Percentiles rank a stretch among this genome's conserved stretches.
phyloP scores from a whole-genome alignment of 1,139 yeast species.

The Taphrina deformans region DNA sequence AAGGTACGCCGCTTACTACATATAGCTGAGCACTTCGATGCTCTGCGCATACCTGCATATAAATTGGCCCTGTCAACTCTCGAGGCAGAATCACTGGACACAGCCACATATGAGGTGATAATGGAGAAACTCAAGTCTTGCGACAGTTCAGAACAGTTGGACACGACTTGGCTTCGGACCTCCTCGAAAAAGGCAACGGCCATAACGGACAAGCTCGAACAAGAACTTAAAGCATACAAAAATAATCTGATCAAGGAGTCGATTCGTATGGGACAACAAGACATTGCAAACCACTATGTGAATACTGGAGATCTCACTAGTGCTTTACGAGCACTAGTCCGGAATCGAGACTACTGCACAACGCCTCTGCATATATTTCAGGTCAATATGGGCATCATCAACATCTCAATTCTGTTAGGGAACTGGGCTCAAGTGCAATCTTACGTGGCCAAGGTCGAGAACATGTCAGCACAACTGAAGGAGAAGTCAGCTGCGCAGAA shows the following conservation, averaged over 20 bases:
- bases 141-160: constrained; percentile 16
- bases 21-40: constrained; percentile 38
- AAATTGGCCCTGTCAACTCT: constrained; percentile 35
- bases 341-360: constrained; percentile 39
- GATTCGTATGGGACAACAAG: constrained; percentile 40
- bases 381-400: constrained; percentile 36
- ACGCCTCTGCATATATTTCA: constrained; percentile 38
- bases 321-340: constrained; percentile 36
- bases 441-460: constrained; percentile 34
- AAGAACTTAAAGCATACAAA: constrained; percentile 39
- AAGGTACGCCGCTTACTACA: constrained; percentile 37
- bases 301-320: constrained; percentile 36
- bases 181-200: constrained; percentile 22
- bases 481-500: not conserved
- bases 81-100: constrained; percentile 36
- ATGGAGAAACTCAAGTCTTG: constrained; percentile 22
- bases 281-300: constrained; percentile 38
- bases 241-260: constrained; percentile 40
- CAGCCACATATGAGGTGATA: constrained; percentile 34
- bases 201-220: constrained; percentile 37
- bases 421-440: constrained; percentile 38
- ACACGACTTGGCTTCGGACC: constrained; percentile 35
- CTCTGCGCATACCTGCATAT: constrained; percentile 36
- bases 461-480: constrained; percentile 13
- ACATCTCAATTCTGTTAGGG: constrained; percentile 35